Conservation (phyloP, 2,329 filamentous ascomycete genomes). For the Chaetothyriales sp. region DNA sequence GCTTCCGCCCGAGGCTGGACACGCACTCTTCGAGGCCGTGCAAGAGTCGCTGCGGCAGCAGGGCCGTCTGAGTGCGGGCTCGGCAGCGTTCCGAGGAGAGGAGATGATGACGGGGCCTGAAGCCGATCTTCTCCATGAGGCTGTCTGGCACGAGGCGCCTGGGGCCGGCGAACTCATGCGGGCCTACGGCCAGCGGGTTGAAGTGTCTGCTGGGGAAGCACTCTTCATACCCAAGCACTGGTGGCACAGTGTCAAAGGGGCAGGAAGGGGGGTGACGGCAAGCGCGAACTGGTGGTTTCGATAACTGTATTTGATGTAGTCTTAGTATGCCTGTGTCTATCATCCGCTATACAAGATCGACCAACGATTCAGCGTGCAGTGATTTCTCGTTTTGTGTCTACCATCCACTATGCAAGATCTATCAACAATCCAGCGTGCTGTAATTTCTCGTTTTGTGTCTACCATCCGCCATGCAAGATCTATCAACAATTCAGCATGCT, state of each 20-base stretch:
- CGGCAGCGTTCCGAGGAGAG: slow-evolving; percentile 46
- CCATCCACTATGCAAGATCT: no score
- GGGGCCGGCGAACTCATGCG: slow-evolving; percentile 5
- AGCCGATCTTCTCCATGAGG: slow-evolving; percentile 49
- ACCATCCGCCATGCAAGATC: no score
- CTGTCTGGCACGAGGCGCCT: slow-evolving; percentile 48
- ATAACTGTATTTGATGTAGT: no score
- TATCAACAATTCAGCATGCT: no score
- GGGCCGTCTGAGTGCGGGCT: slow-evolving; percentile 4
- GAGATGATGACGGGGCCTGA: slow-evolving; percentile 88
- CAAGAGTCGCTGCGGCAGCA: slow-evolving; percentile 22
- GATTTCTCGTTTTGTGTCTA: no score
- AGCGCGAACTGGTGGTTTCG: slow-evolving; percentile 73
- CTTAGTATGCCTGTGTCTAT: no score
- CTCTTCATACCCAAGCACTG: slow-evolving; percentile 70
- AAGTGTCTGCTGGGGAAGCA: slow-evolving; percentile 52
- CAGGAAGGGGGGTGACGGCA: slow-evolving; percentile 43
- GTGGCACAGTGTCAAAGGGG: slow-evolving; percentile 72
- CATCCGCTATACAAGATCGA: no score
- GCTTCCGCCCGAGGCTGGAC: slow-evolving; percentile 50
- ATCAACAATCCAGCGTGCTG: no score
- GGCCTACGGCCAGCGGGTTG: slow-evolving; percentile 35
- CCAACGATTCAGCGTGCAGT: no score
- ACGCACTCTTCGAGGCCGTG: slow-evolving; percentile 47
- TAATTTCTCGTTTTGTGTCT: no score